Conservation (phyloP, 805 yeast species). For the Peterozyma xylosa region DNA sequence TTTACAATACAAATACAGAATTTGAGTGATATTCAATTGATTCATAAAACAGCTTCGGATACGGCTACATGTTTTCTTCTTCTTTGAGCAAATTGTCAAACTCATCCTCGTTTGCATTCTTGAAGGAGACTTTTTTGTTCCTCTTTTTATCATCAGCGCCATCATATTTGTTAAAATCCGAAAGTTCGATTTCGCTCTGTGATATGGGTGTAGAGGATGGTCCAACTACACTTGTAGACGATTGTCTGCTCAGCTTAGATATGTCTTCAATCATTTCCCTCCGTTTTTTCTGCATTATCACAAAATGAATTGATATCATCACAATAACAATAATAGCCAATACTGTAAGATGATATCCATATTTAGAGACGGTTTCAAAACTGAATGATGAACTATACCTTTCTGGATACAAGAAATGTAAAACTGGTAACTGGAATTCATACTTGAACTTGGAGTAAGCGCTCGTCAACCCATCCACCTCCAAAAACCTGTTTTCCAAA, state of each 20-base stretch:
- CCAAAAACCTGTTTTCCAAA: conserved; percentile 2
- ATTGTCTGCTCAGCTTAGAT: too few relatives aligned
- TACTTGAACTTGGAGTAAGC: conserved; percentile 3
- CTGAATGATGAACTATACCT: not conserved
- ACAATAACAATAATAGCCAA: not conserved
- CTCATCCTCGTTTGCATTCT: conserved; percentile 4
- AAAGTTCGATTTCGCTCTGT: conserved; percentile 1
- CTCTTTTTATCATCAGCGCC: conserved; percentile 1
- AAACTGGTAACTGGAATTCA: conserved; percentile 3
- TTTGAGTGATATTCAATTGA: too few relatives aligned
- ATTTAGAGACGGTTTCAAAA: not conserved
- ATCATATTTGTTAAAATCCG: not conserved
- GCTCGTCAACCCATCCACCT: conserved; percentile 5
- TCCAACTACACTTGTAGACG: too few relatives aligned
- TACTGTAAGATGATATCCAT: not conserved
- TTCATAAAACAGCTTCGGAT: too few relatives aligned
- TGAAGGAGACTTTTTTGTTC: conserved; percentile 5
- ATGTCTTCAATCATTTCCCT: too few relatives aligned
- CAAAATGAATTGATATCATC: not conserved
- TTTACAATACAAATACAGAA: too few relatives aligned
- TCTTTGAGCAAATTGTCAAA: conserved; percentile 2
- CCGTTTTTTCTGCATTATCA: too few relatives aligned
- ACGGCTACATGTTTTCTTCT: not conserved
- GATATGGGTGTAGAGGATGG: too few relatives aligned
- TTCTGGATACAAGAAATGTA: conserved; percentile 5